Evolutionary conservation across 1,284 basidiomycete species (phyloP), one percentile per base, ranked within the genome.

Genomic region (Cystobasidiaceae sp.): DNA sequence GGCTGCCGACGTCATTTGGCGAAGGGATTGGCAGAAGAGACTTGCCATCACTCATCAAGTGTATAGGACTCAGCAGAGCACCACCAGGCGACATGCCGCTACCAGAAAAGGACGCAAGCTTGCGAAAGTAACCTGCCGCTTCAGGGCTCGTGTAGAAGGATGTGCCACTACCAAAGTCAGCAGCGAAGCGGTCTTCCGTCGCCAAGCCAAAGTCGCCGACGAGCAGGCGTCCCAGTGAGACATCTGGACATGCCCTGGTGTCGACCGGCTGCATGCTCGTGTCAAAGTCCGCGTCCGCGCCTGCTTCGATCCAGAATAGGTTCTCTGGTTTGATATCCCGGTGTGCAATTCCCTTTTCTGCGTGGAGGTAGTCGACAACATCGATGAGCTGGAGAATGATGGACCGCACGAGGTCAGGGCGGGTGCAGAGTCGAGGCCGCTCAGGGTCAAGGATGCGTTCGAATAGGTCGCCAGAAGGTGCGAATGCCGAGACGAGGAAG

Each of bases 111-210:
- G 25, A n/a, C 5, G 23, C 17, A 9, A 58, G 21, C 19, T 30
- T 28, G 9, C 34, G 27, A 46, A 50, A 60, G 33, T 60, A 60
- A 9, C 58, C 58, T 23, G 44, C 58, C 43, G 70, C 54, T 64
- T 76, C 75, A 34, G 75, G 75, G 15, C 73, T 71, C 73, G 75
- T 75, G 71, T 76, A 76, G 66, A 76, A 75, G n/a, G 73, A 74
- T 62, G 71, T 73, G 57, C 75, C 75, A 30, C 74, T 75, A 19
- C 75, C 75, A 68, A 75, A 76, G 69, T 76, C 75, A 57, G 61
- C 60, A 67, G 74, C 75, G 56, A 48, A 65, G 54, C 71, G 68
- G 56, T 75, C 75, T 48, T 73, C 72, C 0, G 74, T 75, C 3
- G 75, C 75, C 17, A 76, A 69, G 28, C 75, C 75, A 67, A 76